A percentile compares a stretch with the other conserved stretches of the same genome.
Conservation (phyloP, 208 protist species). For the Leishmania turanica region DNA sequence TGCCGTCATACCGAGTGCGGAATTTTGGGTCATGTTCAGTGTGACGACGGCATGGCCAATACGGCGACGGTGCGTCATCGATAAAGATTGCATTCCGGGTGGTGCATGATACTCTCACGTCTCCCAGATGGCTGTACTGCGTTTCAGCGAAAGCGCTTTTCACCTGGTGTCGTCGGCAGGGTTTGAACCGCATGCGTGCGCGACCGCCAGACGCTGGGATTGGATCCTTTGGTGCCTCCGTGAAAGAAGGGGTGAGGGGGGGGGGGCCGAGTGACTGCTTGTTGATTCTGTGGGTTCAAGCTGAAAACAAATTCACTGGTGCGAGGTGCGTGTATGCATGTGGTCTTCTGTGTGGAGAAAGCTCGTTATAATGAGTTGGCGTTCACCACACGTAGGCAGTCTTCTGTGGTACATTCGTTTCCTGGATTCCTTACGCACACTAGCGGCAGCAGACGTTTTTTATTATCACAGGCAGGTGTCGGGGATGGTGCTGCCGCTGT, state of each 20-base stretch:
- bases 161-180: not conserved
- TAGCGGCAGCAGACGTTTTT: not conserved
- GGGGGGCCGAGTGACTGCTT: not conserved
- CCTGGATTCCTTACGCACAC: not conserved
- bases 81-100: not conserved
- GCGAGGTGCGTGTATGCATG: not conserved
- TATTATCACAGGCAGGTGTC: not conserved
- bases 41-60: not conserved
- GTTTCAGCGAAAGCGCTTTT: not conserved
- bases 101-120: not conserved
- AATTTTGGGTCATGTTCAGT: not conserved
- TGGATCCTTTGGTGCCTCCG: not conserved
- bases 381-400: not conserved
- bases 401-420: not conserved
- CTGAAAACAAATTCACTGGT: not conserved
- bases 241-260: not conserved
- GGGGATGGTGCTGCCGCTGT: not conserved
- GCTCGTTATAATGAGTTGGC: not conserved
- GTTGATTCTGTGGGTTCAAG: not conserved
- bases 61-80: not conserved
- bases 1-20: not conserved
- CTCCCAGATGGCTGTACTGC: too few relatives aligned
- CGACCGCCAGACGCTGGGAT: not conserved
- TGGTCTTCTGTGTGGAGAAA: not conserved
- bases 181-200: not conserved